phyloP scores from a whole-genome alignment of 1,139 yeast species.

The Taphrina pruni region DNA sequence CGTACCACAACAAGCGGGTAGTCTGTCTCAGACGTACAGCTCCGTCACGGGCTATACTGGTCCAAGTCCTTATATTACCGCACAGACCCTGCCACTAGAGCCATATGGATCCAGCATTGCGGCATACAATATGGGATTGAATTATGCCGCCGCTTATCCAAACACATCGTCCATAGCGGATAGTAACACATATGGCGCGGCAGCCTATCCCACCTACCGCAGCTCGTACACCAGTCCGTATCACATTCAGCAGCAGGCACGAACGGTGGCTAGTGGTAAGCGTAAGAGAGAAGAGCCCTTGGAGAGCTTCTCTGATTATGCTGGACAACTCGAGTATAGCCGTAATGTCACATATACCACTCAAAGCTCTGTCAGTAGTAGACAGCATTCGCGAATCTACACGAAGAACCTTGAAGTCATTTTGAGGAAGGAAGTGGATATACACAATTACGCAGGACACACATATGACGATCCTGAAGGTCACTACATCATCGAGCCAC shows the following conservation, averaged over 20 bases:
- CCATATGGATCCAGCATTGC: conserved; percentile 5
- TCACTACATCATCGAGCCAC: conserved; percentile 52
- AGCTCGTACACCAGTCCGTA: conserved; percentile 16
- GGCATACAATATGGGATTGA: not conserved
- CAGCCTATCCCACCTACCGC: not conserved
- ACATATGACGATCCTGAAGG: conserved; percentile 54
- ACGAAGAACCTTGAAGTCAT: conserved; percentile 23
- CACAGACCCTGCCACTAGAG: conserved; percentile 3
- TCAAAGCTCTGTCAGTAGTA: conserved; percentile 22
- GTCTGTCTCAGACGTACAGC: not conserved
- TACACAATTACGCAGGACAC: not conserved
- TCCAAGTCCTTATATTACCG: not conserved
- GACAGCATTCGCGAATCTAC: conserved; percentile 14
- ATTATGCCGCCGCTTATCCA: not conserved
- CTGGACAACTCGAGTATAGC: conserved; percentile 11
- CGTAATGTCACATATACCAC: conserved; percentile 18
- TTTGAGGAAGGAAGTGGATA: conserved; percentile 27
- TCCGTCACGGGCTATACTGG: not conserved
- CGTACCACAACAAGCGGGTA: not conserved
- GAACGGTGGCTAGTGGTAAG: conserved; percentile 2
- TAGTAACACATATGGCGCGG: conserved; percentile 4
- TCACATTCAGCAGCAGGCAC: not conserved
- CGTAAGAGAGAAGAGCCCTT: conserved; percentile 5
- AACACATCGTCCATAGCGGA: conserved; percentile 2
- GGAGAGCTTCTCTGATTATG: conserved; percentile 12